Conservation (phyloP, 75 land plant species). For the Pinus tabuliformis region DNA sequence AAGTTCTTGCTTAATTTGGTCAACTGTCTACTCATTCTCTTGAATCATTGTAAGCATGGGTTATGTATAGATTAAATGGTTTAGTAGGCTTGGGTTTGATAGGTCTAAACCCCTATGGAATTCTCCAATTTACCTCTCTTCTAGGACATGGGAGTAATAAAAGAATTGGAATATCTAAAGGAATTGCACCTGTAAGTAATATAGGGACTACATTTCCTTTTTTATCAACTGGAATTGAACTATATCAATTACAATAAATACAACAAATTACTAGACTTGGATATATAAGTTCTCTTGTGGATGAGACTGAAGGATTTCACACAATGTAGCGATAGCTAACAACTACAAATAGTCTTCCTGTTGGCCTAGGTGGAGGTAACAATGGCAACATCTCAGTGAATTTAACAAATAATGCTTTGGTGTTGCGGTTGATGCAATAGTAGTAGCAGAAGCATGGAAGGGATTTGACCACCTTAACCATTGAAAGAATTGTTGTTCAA, state of each 20-base stretch:
- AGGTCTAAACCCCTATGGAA: constrained; percentile 37
- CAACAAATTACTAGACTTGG: constrained; percentile 22
- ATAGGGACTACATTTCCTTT: constrained; percentile 23
- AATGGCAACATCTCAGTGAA: constrained; percentile 1
- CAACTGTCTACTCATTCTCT: constrained; percentile 34
- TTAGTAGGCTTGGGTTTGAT: constrained; percentile 33
- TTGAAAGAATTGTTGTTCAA: not conserved
- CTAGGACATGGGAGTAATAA: constrained; percentile 8
- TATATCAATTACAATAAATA: constrained; percentile 33
- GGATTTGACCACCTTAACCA: constrained; percentile 1
- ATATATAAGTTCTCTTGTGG: not conserved
- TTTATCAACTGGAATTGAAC: constrained; percentile 32
- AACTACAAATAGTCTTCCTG: too few species aligned
- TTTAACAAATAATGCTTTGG: constrained; percentile 12
- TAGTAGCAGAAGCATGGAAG: constrained; percentile 14
- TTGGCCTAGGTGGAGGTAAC: not conserved
- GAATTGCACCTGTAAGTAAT: constrained; percentile 19
- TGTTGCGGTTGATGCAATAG: constrained; percentile 21
- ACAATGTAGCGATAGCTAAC: constrained; percentile 15
- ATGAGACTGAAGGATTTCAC: constrained; percentile 10
- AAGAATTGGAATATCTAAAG: constrained; percentile 16
- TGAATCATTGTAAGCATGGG: constrained; percentile 36
- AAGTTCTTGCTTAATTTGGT: constrained; percentile 23
- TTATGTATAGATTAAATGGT: constrained; percentile 37
- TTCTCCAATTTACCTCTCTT: constrained; percentile 25